Conservation (phyloP, 805 yeast species). For the Schwanniomyces polymorphus region DNA sequence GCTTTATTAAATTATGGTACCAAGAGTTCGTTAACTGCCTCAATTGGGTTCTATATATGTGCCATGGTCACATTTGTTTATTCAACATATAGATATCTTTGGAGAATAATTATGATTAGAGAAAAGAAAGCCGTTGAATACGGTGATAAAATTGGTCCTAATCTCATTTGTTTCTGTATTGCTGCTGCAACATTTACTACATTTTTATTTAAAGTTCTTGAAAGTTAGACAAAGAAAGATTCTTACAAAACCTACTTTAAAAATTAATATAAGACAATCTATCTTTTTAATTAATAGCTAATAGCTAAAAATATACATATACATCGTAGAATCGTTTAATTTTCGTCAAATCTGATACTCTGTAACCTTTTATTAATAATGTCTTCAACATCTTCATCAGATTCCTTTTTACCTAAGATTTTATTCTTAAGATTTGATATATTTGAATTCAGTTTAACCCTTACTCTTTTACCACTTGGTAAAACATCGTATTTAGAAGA, state of each 20-base stretch:
- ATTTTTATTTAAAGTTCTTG: constrained; percentile 52
- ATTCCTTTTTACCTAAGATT: constrained; percentile 25
- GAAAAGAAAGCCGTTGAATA: constrained; percentile 79
- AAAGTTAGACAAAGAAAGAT: constrained; percentile 11
- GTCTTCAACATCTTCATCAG: constrained; percentile 50
- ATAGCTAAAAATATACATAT: no score
- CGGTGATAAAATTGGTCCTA: constrained; percentile 87
- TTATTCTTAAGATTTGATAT: constrained; percentile 34
- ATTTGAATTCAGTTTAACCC: constrained; percentile 25
- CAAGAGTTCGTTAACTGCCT: constrained; percentile 68
- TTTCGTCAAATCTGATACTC: constrained; percentile 7
- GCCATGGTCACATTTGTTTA: constrained; percentile 74
- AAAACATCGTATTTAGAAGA: constrained; percentile 52
- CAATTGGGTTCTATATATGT: constrained; percentile 82
- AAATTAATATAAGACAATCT: background rate
- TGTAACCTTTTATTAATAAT: constrained; percentile 52
- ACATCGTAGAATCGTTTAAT: background rate
- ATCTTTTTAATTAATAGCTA: background rate
- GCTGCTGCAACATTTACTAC: constrained; percentile 67
- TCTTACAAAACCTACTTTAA: background rate
- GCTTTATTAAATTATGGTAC: constrained; percentile 85
- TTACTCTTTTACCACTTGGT: constrained; percentile 73
- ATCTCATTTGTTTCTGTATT: constrained; percentile 72
- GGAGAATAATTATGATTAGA: constrained; percentile 82
- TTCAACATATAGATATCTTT: constrained; percentile 70